phyloP scores from a whole-genome alignment of 83 land plant species.

The Picea abies region DNA sequence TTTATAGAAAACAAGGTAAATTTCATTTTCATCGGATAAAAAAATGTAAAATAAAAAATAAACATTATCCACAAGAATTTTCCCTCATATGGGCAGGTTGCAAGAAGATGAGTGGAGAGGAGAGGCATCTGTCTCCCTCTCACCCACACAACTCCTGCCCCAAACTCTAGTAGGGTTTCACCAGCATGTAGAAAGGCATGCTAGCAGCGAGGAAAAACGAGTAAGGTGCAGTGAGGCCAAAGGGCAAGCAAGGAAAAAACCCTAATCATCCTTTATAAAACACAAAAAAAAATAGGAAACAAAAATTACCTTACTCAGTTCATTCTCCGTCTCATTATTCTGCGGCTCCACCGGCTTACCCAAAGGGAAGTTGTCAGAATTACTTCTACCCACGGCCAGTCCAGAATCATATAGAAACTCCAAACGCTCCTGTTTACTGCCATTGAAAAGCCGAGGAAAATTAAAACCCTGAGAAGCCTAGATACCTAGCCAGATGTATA shows the following conservation, averaged over 20 bases:
- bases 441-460: background rate
- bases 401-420: conserved; percentile 98
- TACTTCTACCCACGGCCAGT: conserved; percentile 80
- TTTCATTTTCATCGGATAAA: too few relatives aligned
- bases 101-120: too few relatives aligned
- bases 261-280: background rate
- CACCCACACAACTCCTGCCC: too few relatives aligned
- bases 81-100: too few relatives aligned
- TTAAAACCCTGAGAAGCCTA: background rate
- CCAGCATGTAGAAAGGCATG: too few relatives aligned
- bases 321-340: conserved; percentile 27
- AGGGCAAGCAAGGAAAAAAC: background rate
- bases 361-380: conserved; percentile 65
- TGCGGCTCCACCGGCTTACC: conserved; percentile 29
- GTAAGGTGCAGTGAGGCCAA: too few relatives aligned
- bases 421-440: conserved; percentile 91
- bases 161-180: too few relatives aligned
- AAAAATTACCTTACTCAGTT: conserved; percentile 20
- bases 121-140: too few relatives aligned
- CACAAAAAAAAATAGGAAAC: background rate
- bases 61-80: too few relatives aligned
- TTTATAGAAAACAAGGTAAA: too few relatives aligned
- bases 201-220: too few relatives aligned
- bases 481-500: background rate
- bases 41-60: too few relatives aligned